Evolutionary conservation across 2,329 filamentous ascomycete genomes (phyloP).

Genomic region (Exophiala oligosperma): DNA sequence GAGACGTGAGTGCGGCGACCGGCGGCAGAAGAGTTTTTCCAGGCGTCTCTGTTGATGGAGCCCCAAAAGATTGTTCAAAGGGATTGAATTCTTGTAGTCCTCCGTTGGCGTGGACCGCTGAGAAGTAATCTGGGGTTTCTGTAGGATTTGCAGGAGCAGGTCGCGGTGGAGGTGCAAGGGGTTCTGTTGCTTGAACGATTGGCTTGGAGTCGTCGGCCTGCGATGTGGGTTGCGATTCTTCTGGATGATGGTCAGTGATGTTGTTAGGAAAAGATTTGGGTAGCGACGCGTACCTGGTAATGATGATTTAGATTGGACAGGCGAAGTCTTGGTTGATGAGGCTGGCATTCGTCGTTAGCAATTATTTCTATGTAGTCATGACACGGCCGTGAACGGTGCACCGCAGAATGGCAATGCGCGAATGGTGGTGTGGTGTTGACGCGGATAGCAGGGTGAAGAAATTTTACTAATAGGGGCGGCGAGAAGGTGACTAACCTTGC

Average conservation of each 20-base stretch:
- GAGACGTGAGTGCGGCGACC: slow-evolving; percentile 87
- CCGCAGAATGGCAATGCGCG: slow-evolving; percentile 6
- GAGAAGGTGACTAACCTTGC: slow-evolving; percentile 37
- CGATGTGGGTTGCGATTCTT: slow-evolving; percentile 34
- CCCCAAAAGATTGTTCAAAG: slow-evolving; percentile 91
- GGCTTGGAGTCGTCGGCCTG: slow-evolving; percentile 44
- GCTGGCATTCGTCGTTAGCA: slow-evolving; percentile 15
- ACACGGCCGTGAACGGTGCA: slow-evolving; percentile 4
- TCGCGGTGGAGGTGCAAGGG: slow-evolving; percentile 70
- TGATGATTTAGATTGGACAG: slow-evolving; percentile 25
- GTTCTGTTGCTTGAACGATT: slow-evolving; percentile 59
- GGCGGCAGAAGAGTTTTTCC: slow-evolving; percentile 80
- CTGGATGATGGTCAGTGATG: slow-evolving; percentile 12
- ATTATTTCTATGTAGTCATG: not conserved
- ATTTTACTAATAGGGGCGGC: slow-evolving; percentile 23
- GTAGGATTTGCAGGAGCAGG: slow-evolving; percentile 49
- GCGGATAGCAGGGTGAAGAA: slow-evolving; percentile 7
- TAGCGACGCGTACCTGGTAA: slow-evolving; percentile 27
- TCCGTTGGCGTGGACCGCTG: slow-evolving; percentile 53
- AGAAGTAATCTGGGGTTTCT: slow-evolving; percentile 70
- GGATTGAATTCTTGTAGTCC: slow-evolving; percentile 76
- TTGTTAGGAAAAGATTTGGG: not conserved
- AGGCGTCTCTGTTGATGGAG: slow-evolving; percentile 71
- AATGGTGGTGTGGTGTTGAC: slow-evolving; percentile 17
- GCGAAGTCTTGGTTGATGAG: slow-evolving; percentile 21